Evolutionary conservation across 345 rosid species (phyloP).

Genomic region (Eucalyptus decipiens): DNA sequence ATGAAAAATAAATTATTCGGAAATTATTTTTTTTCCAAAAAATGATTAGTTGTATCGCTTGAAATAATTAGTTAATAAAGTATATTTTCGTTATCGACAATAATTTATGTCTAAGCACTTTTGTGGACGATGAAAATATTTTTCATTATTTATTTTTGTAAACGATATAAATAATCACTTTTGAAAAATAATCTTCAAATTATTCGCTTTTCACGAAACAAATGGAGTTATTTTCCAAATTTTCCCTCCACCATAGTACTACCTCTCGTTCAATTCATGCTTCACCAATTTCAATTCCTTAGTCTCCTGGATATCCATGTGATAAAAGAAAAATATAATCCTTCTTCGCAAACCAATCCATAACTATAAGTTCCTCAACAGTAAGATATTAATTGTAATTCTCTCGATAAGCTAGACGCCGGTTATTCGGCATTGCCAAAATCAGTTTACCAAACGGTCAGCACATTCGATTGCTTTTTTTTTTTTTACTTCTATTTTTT

Average conservation of each 20-base stretch:
- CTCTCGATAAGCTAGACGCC: neutral
- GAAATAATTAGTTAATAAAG: neutral
- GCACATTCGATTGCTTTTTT: neutral
- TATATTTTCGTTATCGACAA: neutral
- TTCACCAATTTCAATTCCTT: neutral
- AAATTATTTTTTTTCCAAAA: neutral
- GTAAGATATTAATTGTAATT: neutral
- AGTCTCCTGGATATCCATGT: neutral
- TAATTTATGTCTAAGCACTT: neutral
- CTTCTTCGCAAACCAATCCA: neutral
- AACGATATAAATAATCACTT: neutral
- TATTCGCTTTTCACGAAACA: neutral
- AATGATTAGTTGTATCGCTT: neutral
- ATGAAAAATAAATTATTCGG: fast-evolving
- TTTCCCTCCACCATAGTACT: neutral
- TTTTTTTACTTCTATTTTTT: neutral
- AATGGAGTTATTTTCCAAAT: neutral
- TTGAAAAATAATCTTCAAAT: neutral
- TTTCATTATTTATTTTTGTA: neutral
- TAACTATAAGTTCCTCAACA: neutral
- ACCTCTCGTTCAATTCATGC: neutral
- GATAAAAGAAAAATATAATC: neutral
- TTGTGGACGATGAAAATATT: neutral
- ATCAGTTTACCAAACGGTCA: neutral
- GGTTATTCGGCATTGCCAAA: neutral